These are phyloP conservation scores for Mortierella hygrophila DNA, from an alignment of 192 early-diverging fungal genomes.

Conservation along the genomic window DNA sequence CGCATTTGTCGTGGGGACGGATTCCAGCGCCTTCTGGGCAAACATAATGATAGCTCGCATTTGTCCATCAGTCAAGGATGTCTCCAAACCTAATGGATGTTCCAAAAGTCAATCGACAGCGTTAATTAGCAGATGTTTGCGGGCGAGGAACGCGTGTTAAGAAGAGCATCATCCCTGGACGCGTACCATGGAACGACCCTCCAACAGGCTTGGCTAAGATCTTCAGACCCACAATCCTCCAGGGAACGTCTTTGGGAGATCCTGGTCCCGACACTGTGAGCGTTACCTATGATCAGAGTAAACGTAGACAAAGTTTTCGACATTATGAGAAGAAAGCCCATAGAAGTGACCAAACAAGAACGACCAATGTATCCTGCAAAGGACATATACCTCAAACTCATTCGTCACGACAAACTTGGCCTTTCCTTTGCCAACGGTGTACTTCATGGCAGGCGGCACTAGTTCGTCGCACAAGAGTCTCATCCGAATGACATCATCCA, in stretches of 20 bases:
- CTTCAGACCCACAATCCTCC: conserved; percentile 79
- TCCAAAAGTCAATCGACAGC: not conserved
- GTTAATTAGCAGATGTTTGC: not conserved
- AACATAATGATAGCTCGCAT: conserved; percentile 58
- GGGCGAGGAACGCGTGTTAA: not conserved
- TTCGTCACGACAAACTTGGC: conserved; percentile 79
- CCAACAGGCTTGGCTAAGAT: conserved; percentile 73
- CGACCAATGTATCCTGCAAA: not conserved
- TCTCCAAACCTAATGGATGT: conserved; percentile 58
- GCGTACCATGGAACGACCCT: conserved; percentile 56
- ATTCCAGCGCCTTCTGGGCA: conserved; percentile 63
- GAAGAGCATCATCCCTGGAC: not conserved
- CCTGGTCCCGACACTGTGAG: conserved; percentile 78
- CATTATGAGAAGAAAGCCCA: not conserved
- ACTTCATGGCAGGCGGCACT: conserved; percentile 76
- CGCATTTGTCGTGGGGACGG: conserved; percentile 11
- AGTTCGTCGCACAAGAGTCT: conserved; percentile 81
- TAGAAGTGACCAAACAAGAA: not conserved
- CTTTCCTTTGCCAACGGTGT: conserved; percentile 72
- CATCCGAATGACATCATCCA: conserved; percentile 80
- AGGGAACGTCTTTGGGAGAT: conserved; percentile 62
- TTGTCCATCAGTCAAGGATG: conserved; percentile 67
- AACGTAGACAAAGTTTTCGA: too few relatives aligned
- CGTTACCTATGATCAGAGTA: conserved; percentile 62
- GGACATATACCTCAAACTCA: conserved; percentile 72